phyloP scores from a whole-genome alignment of 1,284 basidiomycete species.

The Austroboletus olivaceoglutinosus region DNA sequence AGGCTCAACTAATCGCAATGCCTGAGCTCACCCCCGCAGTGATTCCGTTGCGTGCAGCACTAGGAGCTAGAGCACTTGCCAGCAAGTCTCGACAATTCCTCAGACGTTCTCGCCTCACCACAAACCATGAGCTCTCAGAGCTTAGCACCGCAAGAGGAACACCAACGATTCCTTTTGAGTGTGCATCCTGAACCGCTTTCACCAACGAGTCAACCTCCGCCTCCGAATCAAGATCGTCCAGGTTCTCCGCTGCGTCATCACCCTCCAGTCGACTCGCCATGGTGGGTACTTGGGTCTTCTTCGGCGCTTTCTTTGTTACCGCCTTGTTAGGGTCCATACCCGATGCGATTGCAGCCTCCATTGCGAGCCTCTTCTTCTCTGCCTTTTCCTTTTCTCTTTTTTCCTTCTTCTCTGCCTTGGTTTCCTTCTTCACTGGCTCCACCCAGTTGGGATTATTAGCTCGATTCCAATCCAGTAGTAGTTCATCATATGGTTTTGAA shows the following conservation, averaged over 20 bases:
- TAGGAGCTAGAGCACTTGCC: constrained; percentile 48
- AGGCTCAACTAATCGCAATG: constrained; percentile 19
- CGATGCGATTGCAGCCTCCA: constrained; percentile 62
- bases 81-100: constrained; percentile 68
- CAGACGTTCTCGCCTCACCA: constrained; percentile 67
- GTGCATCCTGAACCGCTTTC: constrained; percentile 52
- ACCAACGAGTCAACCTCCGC: constrained; percentile 62
- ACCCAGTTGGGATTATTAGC: constrained; percentile 91
- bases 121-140: constrained; percentile 64
- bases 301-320: constrained; percentile 56
- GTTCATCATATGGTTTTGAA: constrained; percentile 81
- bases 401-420: constrained; percentile 79
- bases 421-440: constrained; percentile 85
- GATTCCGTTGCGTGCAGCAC: constrained; percentile 26
- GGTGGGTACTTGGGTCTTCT: constrained; percentile 44
- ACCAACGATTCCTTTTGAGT: constrained; percentile 49
- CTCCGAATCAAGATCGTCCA: constrained; percentile 79
- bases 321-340: constrained; percentile 49
- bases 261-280: constrained; percentile 46
- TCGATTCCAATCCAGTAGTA: constrained; percentile 91
- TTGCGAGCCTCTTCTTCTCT: constrained; percentile 68
- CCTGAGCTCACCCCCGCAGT: constrained; percentile 15
- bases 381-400: constrained; percentile 74
- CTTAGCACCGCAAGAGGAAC: constrained; percentile 49
- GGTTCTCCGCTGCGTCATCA: constrained; percentile 66